Percentiles rank a stretch among this genome's conserved stretches.
phyloP scores from a whole-genome alignment of 495 filamentous ascomycete species.

The Letharia lupina region DNA sequence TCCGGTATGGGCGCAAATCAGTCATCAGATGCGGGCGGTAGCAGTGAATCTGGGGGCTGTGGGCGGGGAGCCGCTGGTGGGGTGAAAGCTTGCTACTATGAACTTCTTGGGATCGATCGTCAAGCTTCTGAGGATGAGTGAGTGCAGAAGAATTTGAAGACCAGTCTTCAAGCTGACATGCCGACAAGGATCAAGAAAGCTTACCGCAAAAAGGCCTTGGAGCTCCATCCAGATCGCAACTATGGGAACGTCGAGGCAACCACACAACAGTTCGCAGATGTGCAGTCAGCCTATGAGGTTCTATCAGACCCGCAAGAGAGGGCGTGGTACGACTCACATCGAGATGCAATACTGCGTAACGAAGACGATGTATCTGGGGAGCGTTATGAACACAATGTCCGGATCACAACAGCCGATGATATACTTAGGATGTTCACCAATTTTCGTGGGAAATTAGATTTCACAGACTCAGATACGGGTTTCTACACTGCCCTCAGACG shows the following conservation, averaged over 20 bases:
- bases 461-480: constrained; percentile 64
- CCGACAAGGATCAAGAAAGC: constrained; percentile 75
- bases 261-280: constrained; percentile 77
- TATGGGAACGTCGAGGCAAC: constrained; percentile 74
- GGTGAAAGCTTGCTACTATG: constrained; percentile 82
- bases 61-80: constrained; percentile 23
- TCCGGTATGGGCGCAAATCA: constrained; percentile 70
- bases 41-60: constrained; percentile 15
- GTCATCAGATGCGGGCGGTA: constrained; percentile 45
- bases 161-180: constrained; percentile 9
- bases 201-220: constrained; percentile 82
- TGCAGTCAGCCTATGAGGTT: constrained; percentile 89
- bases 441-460: constrained; percentile 67
- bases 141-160: constrained; percentile 26
- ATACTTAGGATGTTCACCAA: constrained; percentile 63
- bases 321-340: constrained; percentile 95
- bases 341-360: constrained; percentile 67
- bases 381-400: constrained; percentile 53
- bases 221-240: constrained; percentile 93
- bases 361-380: constrained; percentile 36
- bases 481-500: constrained; percentile 72
- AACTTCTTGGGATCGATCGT: constrained; percentile 66
- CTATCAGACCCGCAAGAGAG: constrained; percentile 93
- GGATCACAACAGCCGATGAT: constrained; percentile 68
- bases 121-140: constrained; percentile 78